Evolutionary conservation across 75 land plant genomes (phyloP).

Genomic region (Azolla pinnata): DNA sequence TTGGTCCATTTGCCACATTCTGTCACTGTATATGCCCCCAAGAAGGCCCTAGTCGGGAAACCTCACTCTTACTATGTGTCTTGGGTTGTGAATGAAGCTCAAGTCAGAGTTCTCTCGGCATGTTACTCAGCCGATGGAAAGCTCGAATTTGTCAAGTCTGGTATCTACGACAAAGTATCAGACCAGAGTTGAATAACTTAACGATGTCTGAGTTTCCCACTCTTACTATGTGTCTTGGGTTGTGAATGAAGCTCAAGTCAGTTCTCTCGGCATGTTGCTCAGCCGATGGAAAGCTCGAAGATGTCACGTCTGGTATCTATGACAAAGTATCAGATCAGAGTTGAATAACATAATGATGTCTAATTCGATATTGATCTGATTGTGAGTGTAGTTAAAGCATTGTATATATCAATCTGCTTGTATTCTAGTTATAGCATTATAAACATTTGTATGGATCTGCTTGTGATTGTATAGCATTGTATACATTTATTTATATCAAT

Average conservation of each 20-base stretch:
- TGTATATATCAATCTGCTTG: too few species aligned
- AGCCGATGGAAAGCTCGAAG: constrained; percentile 27
- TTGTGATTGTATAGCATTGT: too few species aligned
- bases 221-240: constrained; percentile 28
- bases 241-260: constrained; percentile 24
- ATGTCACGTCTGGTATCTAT: constrained; percentile 30
- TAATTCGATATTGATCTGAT: too few species aligned
- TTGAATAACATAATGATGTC: too few species aligned
- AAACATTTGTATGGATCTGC: too few species aligned
- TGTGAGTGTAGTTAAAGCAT: too few species aligned
- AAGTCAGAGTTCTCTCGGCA: constrained; percentile 25
- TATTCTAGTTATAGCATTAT: too few species aligned
- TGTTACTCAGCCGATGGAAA: constrained; percentile 32
- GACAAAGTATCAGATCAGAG: too few species aligned
- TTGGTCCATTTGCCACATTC: constrained; percentile 24
- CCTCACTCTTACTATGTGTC: constrained; percentile 25
- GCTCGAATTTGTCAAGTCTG: constrained; percentile 26
- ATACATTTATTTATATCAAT: too few species aligned
- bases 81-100: constrained; percentile 28
- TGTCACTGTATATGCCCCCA: constrained; percentile 23
- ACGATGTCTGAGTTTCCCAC: too few species aligned
- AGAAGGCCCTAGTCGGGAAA: constrained; percentile 25
- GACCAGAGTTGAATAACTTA: too few species aligned
- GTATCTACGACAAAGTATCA: constrained; percentile 27
- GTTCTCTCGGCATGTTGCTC: constrained; percentile 27